Base-by-base conservation (phyloP, 192 early-diverging fungal genomes). In the Bifiguratus adelaidae region DNA sequence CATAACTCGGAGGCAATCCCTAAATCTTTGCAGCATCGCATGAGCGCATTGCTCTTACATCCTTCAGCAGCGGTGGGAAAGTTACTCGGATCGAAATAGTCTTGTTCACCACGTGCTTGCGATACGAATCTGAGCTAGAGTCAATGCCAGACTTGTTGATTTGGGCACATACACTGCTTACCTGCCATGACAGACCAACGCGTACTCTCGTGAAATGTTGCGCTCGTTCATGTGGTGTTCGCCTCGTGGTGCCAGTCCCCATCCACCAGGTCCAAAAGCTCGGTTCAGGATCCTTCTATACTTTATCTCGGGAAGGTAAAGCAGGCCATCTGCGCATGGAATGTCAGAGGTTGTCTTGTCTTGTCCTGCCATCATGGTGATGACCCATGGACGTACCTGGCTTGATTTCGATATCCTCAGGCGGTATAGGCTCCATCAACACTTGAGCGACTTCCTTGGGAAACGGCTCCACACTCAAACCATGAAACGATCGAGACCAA, bases 21-120 rank as follows among this genome's bases (percentile, higher is more conserved):
- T 41, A 97, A 68, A 71, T 98, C 95, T 56, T 98, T 98, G 69
- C 92, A 98, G 65, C 92, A 95, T 24, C 92, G 79, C 75, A 95
- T 88, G 40, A 98, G 64, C 2, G 95, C 93, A 52, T 94, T 96
- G 23, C 81, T 85, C 65, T 92, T 96, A 60, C 75, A 78, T 2
- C 83, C 88, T 67, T 95, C 92, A 0, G 84, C 75, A 0, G 89
- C 89, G 0, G 90, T 93, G 0, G 90, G 75, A 32, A 94, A 51
- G 5, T 70, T 76, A 30, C 73, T 66, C 27, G 79, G 67, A 49
- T 82, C 76, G 63, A 93, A 94, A 56, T 76, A 93, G 47, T 92
- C 91, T 52, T 93, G 86, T 58, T 95, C 91, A 20, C 95, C 95
- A 43, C 95, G 83, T 23, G 95, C 91, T 58, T 90, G 82, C 22